Percentiles rank a stretch among this genome's conserved stretches.
Conservation (phyloP, 2,329 filamentous ascomycete species). For the Paraconiothyrium brasiliense region DNA sequence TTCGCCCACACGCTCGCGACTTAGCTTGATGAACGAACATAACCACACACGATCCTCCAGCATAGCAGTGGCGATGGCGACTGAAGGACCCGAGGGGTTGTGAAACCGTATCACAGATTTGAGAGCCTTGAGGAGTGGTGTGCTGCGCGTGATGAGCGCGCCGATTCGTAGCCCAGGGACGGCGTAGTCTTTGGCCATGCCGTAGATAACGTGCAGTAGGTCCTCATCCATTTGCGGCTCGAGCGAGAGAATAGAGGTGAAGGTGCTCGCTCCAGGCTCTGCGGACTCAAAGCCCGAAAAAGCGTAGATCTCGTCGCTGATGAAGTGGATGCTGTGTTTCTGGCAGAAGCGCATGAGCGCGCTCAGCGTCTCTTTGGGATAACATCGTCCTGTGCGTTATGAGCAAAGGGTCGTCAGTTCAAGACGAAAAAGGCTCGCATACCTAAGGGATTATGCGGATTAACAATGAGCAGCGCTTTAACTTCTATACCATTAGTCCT, state of each 20-base stretch:
- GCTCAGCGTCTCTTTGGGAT: conserved; percentile 44
- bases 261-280: conserved; percentile 15
- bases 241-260: conserved; percentile 36
- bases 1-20: conserved; percentile 52
- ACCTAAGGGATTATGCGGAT: conserved; percentile 55
- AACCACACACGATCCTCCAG: conserved; percentile 37
- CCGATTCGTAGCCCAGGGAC: conserved; percentile 54
- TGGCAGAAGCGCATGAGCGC: conserved; percentile 41
- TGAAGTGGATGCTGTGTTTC: conserved; percentile 38
- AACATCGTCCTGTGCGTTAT: conserved; percentile 3
- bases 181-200: conserved; percentile 30
- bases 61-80: conserved; percentile 30
- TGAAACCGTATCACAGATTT: conserved; percentile 49
- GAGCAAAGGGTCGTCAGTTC: conserved; percentile 19
- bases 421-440: conserved; percentile 12
- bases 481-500: conserved; percentile 44
- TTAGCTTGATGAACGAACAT: conserved; percentile 57
- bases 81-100: conserved; percentile 27
- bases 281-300: conserved; percentile 36
- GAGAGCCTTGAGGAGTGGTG: conserved; percentile 28
- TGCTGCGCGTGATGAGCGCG: conserved; percentile 29
- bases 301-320: conserved; percentile 48
- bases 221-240: conserved; percentile 24
- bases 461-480: conserved; percentile 54
- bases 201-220: conserved; percentile 42